These are phyloP conservation scores for Alternaria sp. DNA, from an alignment of 2,329 filamentous ascomycete genomes.

Conservation along the genomic window DNA sequence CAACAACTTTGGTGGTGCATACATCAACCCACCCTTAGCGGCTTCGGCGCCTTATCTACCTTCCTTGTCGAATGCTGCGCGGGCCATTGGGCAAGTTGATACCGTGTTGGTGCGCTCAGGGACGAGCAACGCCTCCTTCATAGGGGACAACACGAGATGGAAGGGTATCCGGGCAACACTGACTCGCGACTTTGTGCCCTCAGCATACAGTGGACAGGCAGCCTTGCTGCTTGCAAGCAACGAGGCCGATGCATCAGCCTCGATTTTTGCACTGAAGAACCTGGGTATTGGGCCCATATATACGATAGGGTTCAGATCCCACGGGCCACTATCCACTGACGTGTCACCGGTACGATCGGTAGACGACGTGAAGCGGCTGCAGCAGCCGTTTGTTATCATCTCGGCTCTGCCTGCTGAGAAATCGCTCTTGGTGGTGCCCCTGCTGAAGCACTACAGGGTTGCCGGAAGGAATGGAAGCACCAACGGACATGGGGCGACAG, in stretches of 20 bases:
- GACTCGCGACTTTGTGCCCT: constrained; percentile 82
- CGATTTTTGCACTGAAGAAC: constrained; percentile 79
- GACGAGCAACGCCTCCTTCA: constrained; percentile 56
- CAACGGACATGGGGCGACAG: constrained; percentile 28
- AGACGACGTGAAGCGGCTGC: constrained; percentile 80
- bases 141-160: constrained; percentile 86
- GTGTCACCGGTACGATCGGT: constrained; percentile 72
- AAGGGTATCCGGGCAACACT: constrained; percentile 84
- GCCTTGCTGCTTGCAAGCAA: constrained; percentile 78
- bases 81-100: constrained; percentile 81
- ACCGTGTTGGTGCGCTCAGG: constrained; percentile 73
- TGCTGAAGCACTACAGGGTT: constrained; percentile 74
- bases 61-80: constrained; percentile 75
- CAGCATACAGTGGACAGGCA: constrained; percentile 77
- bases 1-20: constrained; percentile 81
- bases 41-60: constrained; percentile 65
- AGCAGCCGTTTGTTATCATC: constrained; percentile 82
- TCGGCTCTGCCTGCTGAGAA: constrained; percentile 82
- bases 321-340: constrained; percentile 67
- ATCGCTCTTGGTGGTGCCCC: constrained; percentile 77
- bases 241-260: constrained; percentile 77
- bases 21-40: constrained; percentile 75
- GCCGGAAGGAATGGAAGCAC: constrained; percentile 52
- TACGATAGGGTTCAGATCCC: constrained; percentile 78
- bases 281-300: constrained; percentile 81